These are phyloP conservation scores for Komagataella pseudopastoris DNA, from an alignment of 805 yeast species.

Conservation along the genomic window DNA sequence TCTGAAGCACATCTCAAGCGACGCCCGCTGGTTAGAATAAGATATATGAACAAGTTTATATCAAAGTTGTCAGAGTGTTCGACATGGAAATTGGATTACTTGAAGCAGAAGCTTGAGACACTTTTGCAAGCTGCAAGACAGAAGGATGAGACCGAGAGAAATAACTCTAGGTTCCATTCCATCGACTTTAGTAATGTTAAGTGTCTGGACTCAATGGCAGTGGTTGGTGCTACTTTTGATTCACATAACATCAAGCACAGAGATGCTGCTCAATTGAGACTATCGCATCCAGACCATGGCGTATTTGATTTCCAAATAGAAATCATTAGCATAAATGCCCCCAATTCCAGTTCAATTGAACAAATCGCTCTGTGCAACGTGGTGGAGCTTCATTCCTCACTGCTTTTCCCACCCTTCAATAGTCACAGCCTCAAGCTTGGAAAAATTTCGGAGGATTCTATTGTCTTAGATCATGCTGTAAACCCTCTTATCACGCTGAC, in stretches of 20 bases:
- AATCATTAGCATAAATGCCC: slow-evolving; percentile 1
- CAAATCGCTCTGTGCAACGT: slow-evolving; percentile 15
- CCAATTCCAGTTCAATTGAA: not conserved
- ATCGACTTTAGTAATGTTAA: slow-evolving; percentile 4
- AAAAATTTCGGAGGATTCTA: not conserved
- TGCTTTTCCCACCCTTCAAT: slow-evolving; percentile 21
- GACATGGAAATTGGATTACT: slow-evolving; percentile 8
- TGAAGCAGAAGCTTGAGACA: slow-evolving; percentile 10
- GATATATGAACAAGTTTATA: slow-evolving; percentile 12
- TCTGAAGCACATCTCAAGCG: slow-evolving; percentile 15
- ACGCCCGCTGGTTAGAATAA: slow-evolving; percentile 17
- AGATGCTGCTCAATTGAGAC: slow-evolving; percentile 1
- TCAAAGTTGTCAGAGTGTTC: slow-evolving; percentile 8
- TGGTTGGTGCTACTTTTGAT: slow-evolving; percentile 6
- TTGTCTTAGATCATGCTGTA: not conserved
- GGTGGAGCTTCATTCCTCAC: slow-evolving; percentile 14
- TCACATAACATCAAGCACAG: slow-evolving; percentile 2
- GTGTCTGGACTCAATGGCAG: slow-evolving; percentile 2
- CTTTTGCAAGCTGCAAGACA: slow-evolving; percentile 8
- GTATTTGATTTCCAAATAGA: slow-evolving; percentile 1
- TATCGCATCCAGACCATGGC: slow-evolving; percentile 3
- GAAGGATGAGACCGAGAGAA: slow-evolving; percentile 12
- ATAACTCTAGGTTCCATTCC: slow-evolving; percentile 6
- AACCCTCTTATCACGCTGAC: not conserved
- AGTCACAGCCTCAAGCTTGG: slow-evolving; percentile 13